Evolutionary conservation across 2,329 filamentous ascomycete genomes (phyloP), one percentile per base, ranked within the genome.

Genomic region (Pseudogymnoascus sp.): DNA sequence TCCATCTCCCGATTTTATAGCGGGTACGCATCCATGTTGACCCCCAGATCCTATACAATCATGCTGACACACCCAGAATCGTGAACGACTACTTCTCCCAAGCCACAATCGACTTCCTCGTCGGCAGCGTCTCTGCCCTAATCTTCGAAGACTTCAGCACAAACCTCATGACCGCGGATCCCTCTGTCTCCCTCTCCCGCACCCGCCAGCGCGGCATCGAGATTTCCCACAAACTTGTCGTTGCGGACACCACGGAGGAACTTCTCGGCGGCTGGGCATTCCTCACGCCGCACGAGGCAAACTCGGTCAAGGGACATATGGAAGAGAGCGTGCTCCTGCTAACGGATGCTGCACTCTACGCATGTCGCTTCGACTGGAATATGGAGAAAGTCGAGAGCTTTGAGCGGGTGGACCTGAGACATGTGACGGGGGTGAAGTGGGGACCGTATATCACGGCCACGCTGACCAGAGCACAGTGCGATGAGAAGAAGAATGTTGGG

Each of bases 11-110:
- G 91, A 41, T 85, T 87, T 64, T 87, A 86, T 67, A 87, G 83
- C 63, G 84, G 85, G 85, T 87, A 74, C 72, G 82, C 70, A 61
- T 3, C n/a, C 7, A 21, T 21, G 2, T 15, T 55, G 1, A 12
- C 13, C 55, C 38, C 39, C 8, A n/a, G 3, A 27, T 4, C 17
- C 8, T 15, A 17, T 33, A 21, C 6, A 4, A 31, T 5, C 8
- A 29, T 15, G 8, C 62, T 69, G 60, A 67, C 48, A 12, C 25
- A 15, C 36, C 6, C 71, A 97, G 96, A 67, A 94, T 97, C 75
- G 92, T 99, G 66, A 96, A 96, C 68, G 94, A 99, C 75, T 97
- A 96, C 74, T 97, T 97, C 75, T 89, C 92, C 21, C 94, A 99
- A 73, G 90, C 92, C 0, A 91, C 90, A 59, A 96, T 99, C 66